Conservation (phyloP, 495 filamentous ascomycete genomes). For the Acidomyces sp. region DNA sequence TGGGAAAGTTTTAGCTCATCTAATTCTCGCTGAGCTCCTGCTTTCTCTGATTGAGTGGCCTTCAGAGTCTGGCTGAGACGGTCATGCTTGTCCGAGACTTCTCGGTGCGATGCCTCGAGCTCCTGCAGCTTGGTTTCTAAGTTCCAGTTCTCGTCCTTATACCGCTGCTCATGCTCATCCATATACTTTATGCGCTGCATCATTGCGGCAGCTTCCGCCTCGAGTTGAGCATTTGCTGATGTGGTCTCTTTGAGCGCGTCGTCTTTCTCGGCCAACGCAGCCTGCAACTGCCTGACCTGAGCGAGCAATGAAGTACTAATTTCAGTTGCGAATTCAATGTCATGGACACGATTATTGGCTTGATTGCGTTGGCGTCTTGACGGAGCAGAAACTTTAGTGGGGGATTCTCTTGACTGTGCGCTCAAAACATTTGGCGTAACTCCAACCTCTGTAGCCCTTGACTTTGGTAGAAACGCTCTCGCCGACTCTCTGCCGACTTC, state of each 20-base stretch:
- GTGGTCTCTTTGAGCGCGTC: conserved; percentile 65
- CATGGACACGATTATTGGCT: conserved; percentile 67
- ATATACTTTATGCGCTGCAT: conserved; percentile 63
- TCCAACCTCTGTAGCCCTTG: conserved; percentile 48
- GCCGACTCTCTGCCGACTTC: conserved; percentile 85
- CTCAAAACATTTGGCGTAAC: conserved; percentile 69
- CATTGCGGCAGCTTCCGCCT: conserved; percentile 67
- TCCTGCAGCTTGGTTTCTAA: conserved; percentile 84
- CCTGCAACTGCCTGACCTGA: conserved; percentile 80
- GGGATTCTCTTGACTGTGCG: conserved; percentile 71
- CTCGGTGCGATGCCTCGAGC: conserved; percentile 51
- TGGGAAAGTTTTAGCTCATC: conserved; percentile 74
- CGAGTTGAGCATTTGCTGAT: conserved; percentile 60
- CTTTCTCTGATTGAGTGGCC: conserved; percentile 60
- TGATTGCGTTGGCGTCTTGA: conserved; percentile 82
- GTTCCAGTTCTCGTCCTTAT: conserved; percentile 97
- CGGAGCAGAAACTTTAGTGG: conserved; percentile 72
- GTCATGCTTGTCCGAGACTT: conserved; percentile 64
- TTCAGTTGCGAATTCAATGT: conserved; percentile 92
- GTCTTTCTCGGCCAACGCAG: conserved; percentile 69
- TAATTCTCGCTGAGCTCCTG: conserved; percentile 59
- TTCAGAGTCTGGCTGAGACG: conserved; percentile 61
- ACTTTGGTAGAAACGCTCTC: conserved; percentile 76
- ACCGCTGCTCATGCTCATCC: conserved; percentile 86
- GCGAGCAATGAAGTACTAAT: conserved; percentile 81